Base-by-base conservation (phyloP, 2,329 filamentous ascomycete genomes). In the Aciculosporium take region DNA sequence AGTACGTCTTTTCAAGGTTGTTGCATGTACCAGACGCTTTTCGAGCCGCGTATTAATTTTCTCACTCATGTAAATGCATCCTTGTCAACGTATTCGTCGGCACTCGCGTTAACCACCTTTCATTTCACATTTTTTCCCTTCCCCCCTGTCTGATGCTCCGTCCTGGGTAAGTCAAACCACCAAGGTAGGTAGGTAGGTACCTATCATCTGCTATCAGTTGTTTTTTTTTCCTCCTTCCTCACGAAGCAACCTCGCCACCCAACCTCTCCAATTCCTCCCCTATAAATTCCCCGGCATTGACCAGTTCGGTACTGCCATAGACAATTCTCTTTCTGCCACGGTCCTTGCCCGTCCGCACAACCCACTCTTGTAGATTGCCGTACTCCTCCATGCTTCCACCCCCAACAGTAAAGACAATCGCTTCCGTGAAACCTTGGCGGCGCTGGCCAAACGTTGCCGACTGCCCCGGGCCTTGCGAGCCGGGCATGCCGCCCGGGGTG, bases 381-480 rank as follows among this genome's bases (percentile, higher is more conserved):
- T 96, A 98, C 60, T 98, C 91, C 52, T 98, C 91, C 84, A 98
- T 96, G 57, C 87, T 95, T 32, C 91, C 91, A 36, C 93, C 91
- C 4, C 91, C 91, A 3, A 93, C 86, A 0, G 85, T 89, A 56
- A 95, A 94, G n/a, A 94, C 85, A 41, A 94, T 81, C 1, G 86
- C 84, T 54, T 94, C 88, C 37, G 77, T 84, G 61, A 89, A 95
- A 0, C 85, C 87, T 55, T 94, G 88, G 41, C 89, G 70, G 45
- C 87, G 68, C 62, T 96, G 89, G 1, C 89, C 91, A 60, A 96
- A 96, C 42, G 78, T 93, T 6, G 87, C 88, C 27, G 76, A 72
- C 20, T 81, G 84, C 3, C 86, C 86, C 0, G 68, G 60, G 0
- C 56, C 63, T 36, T 60, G 69, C 2, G 59, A 66, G 1, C 73